Evolutionary conservation across 768 basidiomycete species (phyloP), one percentile per base, ranked within the genome.

Genomic region (Boletus rubropictus): DNA sequence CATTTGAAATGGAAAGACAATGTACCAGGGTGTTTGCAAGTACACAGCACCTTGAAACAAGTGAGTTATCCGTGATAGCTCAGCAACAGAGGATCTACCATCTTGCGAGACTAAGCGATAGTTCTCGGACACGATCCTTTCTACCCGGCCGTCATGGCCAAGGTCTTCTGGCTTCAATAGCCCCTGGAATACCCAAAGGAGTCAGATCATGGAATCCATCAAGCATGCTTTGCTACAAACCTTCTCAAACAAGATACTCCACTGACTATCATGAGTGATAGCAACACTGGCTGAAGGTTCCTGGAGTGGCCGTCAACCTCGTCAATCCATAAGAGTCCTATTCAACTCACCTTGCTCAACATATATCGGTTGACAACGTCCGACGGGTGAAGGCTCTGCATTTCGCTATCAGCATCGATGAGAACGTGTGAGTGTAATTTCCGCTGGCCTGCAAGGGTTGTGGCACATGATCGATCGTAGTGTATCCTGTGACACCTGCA

Each of bases 351-450:
- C 35, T 43, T 46, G 22, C n/a, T 34, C 0, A 57, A 29, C 5
- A 57, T 24, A 37, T 48, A 57, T 22, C 39, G 44, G 20, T 57
- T 57, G 27, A 57, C 21, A 4, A 46, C 2, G 4, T 57, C 56
- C 28, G 56, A 48, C 2, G 55, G 56, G 18, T 57, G 56, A 34
- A 40, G 9, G 15, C 25, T 37, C 54, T 47, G 14, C 1, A 10
- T 15, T 29, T 38, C 24, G 36, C 8, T 11, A 37, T 45, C 37
- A 45, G 15, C n/a, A 39, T 22, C 7, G 14, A 15, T 22, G n/a
- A 28, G n/a, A 7, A 9, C 27, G 3, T 15, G n/a, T n/a, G 10
- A 11, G 7, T 27, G 20, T 29, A 43, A 24, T 11, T 2, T 29
- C 15, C 4, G 2, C 44, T 22, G 20, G 41, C 44, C 44, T 27